Evolutionary conservation across 1,139 yeast genomes (phyloP).

Genomic region (Insectozyma bohioensis): DNA sequence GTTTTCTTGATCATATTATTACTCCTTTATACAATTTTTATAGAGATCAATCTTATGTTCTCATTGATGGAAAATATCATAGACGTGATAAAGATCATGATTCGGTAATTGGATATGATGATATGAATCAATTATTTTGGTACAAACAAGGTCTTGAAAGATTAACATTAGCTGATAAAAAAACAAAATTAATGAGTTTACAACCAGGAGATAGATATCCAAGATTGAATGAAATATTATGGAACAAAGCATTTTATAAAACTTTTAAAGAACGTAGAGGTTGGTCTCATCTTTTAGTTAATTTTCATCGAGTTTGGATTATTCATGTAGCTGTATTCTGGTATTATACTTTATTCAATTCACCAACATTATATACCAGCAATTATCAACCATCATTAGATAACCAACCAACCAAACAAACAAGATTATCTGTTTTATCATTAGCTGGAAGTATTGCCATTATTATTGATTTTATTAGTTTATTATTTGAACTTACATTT

Average conservation of each 20-base stretch:
- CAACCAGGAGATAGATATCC: conserved; percentile 48
- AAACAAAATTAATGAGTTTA: conserved; percentile 38
- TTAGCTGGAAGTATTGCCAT: conserved; percentile 52
- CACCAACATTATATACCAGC: conserved; percentile 55
- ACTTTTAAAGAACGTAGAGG: conserved; percentile 58
- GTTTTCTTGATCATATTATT: conserved; percentile 64
- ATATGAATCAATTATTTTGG: conserved; percentile 66
- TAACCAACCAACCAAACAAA: conserved; percentile 50
- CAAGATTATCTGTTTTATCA: conserved; percentile 47
- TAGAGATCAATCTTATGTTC: conserved; percentile 52
- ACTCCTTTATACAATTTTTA: conserved; percentile 72
- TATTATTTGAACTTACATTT: conserved; percentile 44
- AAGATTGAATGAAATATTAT: conserved; percentile 40
- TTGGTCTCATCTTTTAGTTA: conserved; percentile 57
- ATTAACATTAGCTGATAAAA: conserved; percentile 36
- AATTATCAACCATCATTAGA: conserved; percentile 43
- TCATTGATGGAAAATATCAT: conserved; percentile 35
- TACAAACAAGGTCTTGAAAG: conserved; percentile 48
- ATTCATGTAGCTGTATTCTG: conserved; percentile 60
- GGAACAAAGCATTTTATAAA: conserved; percentile 54
- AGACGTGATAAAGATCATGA: conserved; percentile 54
- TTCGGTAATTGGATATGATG: conserved; percentile 58
- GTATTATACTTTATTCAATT: conserved; percentile 56
- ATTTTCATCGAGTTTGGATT: conserved; percentile 63
- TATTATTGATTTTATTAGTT: conserved; percentile 41